Base-by-base conservation (phyloP, 805 yeast genomes). In the Tetrapisispora taiwanensis region DNA sequence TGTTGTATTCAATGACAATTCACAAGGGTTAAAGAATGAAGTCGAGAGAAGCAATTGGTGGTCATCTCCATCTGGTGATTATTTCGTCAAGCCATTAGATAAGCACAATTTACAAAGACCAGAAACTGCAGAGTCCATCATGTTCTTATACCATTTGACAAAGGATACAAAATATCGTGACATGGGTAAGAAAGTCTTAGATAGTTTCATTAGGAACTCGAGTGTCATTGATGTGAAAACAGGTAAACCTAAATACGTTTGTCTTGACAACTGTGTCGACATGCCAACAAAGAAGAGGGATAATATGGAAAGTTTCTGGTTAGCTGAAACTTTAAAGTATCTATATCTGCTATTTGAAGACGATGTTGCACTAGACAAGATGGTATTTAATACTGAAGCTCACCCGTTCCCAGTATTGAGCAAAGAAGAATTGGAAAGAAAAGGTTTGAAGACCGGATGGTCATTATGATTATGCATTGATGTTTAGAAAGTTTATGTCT, bases 221-320 rank as follows among this genome's bases (percentile, higher is more conserved):
- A 68, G 69, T 50, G 69, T 80, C 9, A 30, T 26, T 2, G 43
- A 44, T 26, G 66, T 67, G 36, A 73, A 70, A 7, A 32, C 46
- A 8, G 48, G 46, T 6, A 36, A 39, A 1, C 33, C 41, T 7
- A 55, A 44, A 15, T 88, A 77, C 60, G 72, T 86, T 1, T 75
- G 84, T 8, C 64, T 88, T 50, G 67, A 73, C 41, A 85, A 84
- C 59, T 89, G 86, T 39, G 76, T 84, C 1, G 49, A 54, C 2
- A 50, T 66, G 7, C 77, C 79, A 30, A 79, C 89, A 3, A 56
- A 59, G 18, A 61, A 60, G 48, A 65, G 73, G 43, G 92, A 89
- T 62, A 85, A 84, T 57, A 76, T 84, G 77, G 96, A 88, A 64
- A 81, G 94, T 18, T 87, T 86, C 70, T 89, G 97, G 97, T 71